These are phyloP conservation scores for Hibiscus tridactylites DNA, from an alignment of 345 rosid species.

Conservation along the genomic window DNA sequence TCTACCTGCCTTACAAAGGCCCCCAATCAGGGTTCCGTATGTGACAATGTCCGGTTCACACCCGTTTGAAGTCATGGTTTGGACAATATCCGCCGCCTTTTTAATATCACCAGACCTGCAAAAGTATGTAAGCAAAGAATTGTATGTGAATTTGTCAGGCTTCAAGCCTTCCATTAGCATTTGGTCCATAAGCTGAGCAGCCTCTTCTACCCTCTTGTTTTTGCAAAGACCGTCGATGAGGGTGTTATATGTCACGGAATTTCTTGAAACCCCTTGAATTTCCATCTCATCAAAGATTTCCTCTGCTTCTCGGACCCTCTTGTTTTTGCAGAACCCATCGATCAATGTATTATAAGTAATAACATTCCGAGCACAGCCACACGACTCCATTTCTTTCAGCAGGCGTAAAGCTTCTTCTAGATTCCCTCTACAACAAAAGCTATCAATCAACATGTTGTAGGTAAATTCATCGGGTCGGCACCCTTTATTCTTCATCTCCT, in stretches of 20 bases:
- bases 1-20: slow-evolving; percentile 84
- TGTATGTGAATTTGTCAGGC: slow-evolving; percentile 81
- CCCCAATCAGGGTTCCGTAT: slow-evolving; percentile 70
- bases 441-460: slow-evolving; percentile 62
- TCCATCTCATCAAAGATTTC: slow-evolving; percentile 95
- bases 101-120: slow-evolving; percentile 71
- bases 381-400: slow-evolving; percentile 74
- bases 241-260: slow-evolving; percentile 74
- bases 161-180: slow-evolving; percentile 86
- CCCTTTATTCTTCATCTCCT: slow-evolving; percentile 79
- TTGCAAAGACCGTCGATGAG: slow-evolving; percentile 85
- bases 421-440: slow-evolving; percentile 60
- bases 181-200: slow-evolving; percentile 82
- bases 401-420: slow-evolving; percentile 55
- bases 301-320: slow-evolving; percentile 67
- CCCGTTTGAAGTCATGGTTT: slow-evolving; percentile 66
- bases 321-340: slow-evolving; percentile 76
- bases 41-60: slow-evolving; percentile 82
- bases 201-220: slow-evolving; percentile 64
- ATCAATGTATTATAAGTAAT: slow-evolving; percentile 53
- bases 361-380: slow-evolving; percentile 67
- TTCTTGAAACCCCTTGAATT: slow-evolving; percentile 75
- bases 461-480: slow-evolving; percentile 71
- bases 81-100: slow-evolving; percentile 80
- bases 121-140: slow-evolving; percentile 64